These are phyloP conservation scores for Avena atlantica DNA, from an alignment of 176 grass and related monocot genomes.

Conservation along the genomic window DNA sequence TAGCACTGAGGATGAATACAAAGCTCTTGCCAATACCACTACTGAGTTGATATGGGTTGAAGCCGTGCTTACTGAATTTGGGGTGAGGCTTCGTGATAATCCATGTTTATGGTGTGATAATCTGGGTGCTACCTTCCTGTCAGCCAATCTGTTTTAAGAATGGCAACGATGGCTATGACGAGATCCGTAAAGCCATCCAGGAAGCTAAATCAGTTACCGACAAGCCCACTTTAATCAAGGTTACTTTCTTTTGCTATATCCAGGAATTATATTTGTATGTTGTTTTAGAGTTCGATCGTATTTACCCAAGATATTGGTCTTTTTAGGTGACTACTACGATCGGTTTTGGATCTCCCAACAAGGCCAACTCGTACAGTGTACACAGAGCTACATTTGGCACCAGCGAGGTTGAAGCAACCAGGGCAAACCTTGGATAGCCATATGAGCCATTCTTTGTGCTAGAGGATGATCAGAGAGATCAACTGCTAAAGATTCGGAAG, in stretches of 20 bases:
- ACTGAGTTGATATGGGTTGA: too few species aligned
- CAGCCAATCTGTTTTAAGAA: constrained; percentile 53
- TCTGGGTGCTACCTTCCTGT: too few species aligned
- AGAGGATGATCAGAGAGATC: constrained; percentile 51
- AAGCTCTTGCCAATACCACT: too few species aligned
- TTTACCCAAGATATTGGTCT: constrained; percentile 13
- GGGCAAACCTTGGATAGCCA: constrained; percentile 87
- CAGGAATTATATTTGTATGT: not conserved
- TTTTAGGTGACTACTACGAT: constrained; percentile 96
- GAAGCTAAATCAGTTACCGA: constrained; percentile 90
- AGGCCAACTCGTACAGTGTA: constrained; percentile 92
- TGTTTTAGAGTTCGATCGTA: constrained; percentile 1
- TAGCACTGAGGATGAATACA: too few species aligned
- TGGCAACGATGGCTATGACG: constrained; percentile 87
- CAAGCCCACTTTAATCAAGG: constrained; percentile 97
- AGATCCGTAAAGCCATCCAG: constrained; percentile 91
- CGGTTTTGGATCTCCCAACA: constrained; percentile 99
- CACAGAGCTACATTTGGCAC: constrained; percentile 90
- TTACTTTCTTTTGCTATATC: constrained; percentile 43
- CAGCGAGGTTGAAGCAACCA: constrained; percentile 93
- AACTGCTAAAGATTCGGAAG: too few species aligned
- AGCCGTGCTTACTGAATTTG: too few species aligned
- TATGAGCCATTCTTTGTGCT: constrained; percentile 93
- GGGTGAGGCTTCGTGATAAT: too few species aligned
- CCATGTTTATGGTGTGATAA: too few species aligned